Conservation (phyloP, 1,284 basidiomycete species). For the Fomitopsis pinicola region DNA sequence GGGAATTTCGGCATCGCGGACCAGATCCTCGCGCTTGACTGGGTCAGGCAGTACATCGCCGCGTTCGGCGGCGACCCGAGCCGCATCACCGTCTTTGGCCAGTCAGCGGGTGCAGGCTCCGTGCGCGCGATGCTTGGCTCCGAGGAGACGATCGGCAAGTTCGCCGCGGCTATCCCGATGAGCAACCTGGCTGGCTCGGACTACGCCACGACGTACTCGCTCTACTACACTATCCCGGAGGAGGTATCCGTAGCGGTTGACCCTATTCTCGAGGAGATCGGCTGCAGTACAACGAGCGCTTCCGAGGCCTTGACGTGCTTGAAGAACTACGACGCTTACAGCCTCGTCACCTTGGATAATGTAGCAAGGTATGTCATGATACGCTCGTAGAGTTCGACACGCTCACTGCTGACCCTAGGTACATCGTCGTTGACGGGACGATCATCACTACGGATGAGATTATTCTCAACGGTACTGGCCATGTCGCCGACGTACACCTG, state of each 20-base stretch:
- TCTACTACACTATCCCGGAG: constrained; percentile 33
- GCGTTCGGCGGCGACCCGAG: constrained; percentile 34
- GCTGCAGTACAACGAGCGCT: constrained; percentile 25
- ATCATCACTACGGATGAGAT: constrained; percentile 37
- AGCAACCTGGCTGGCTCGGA: constrained; percentile 44
- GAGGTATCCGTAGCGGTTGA: constrained; percentile 28
- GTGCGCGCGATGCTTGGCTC: constrained; percentile 40
- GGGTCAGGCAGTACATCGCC: constrained; percentile 31
- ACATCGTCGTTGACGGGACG: constrained; percentile 42
- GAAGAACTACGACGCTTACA: constrained; percentile 26
- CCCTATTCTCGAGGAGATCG: constrained; percentile 31
- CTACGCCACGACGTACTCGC: constrained; percentile 37
- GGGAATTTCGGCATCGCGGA: constrained; percentile 41
- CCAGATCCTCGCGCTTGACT: constrained; percentile 32
- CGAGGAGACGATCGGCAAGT: constrained; percentile 39
- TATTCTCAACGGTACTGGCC: constrained; percentile 33
- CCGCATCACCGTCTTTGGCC: constrained; percentile 36
- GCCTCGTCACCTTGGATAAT: constrained; percentile 28
- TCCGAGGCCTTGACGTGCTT: constrained; percentile 27
- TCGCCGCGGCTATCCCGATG: constrained; percentile 42
- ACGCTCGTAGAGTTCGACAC: neutral
- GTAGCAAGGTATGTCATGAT: constrained; percentile 27
- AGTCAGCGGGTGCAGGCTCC: constrained; percentile 35
- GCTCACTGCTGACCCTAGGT: constrained; percentile 9
- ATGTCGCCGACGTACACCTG: constrained; percentile 38